Evolutionary conservation across 169 alveolate genomes (phyloP), one percentile per base, ranked within the genome.

Genomic region (Eimeria maxima): DNA sequence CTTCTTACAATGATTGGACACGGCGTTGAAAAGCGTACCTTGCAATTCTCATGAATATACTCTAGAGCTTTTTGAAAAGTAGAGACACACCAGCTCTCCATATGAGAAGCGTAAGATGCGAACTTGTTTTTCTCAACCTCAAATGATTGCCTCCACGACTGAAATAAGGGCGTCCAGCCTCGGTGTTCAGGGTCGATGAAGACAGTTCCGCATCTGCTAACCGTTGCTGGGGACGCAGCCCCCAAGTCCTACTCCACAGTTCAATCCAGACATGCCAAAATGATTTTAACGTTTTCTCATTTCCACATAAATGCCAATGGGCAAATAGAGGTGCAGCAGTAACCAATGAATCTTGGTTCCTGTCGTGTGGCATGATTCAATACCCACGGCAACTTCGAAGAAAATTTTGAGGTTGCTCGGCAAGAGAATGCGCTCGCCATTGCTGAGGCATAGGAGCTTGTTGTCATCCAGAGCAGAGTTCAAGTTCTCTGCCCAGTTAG

Each of bases 401-500:
- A 99, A 93, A 47, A 99, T 95, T 96, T 99, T 98, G 99, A 99
- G 97, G 88, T 98, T 97, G 42, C 97, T 98, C 89, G 99, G 98
- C 57, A 99, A 97, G 42, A 99, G 99, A 95, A 98, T 98, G 65
- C 99, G 95, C 96, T 99, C 99, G 44, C 99, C 99, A 53, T 98
- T 98, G 89, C 98, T 98, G 53, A 98, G 97, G 45, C 99, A 98
- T 5, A 99, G 97, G 74, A 98, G 98, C 88, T 98, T 98, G 97
- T 98, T 99, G 96, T 99, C 99, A 96, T 99, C 99, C 99, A 98
- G 90, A 33, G 98, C 99, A 50, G 99, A 98, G 97, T 99, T 99
- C 96, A 98, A 96, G 33, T 99, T 96, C 97, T 99, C 99, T 74
- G 98, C 98, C 99, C 99, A 99, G 88, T 98, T 99, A 20, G 99